Conservation (phyloP, 2,329 filamentous ascomycete species). For the Colletotrichum sp. region DNA sequence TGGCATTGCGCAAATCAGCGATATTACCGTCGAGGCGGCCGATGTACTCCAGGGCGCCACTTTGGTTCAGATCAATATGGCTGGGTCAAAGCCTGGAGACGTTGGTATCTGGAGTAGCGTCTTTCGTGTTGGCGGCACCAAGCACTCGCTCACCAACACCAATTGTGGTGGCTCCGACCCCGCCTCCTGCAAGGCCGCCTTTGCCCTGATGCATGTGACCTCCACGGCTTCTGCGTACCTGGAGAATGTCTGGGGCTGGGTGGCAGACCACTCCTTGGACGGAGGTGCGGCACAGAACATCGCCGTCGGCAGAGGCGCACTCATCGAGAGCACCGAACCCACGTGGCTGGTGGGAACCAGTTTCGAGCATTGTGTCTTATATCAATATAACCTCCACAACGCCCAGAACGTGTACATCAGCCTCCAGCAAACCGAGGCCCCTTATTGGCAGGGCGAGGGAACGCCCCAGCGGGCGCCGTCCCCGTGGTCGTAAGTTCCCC, state of each 20-base stretch:
- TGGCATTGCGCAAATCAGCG: conserved; percentile 54
- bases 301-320: conserved; percentile 50
- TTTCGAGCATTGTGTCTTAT: conserved; percentile 56
- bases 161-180: conserved; percentile 38
- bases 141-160: conserved; percentile 40
- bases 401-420: conserved; percentile 48
- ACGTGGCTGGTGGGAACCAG: conserved; percentile 60
- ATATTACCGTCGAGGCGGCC: conserved; percentile 56
- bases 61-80: conserved; percentile 56
- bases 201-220: conserved; percentile 54
- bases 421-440: conserved; percentile 51
- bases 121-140: conserved; percentile 51
- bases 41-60: conserved; percentile 45
- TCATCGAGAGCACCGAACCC: conserved; percentile 50
- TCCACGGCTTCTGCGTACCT: conserved; percentile 52
- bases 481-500: conserved; percentile 36
- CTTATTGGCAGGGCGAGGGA: conserved; percentile 43
- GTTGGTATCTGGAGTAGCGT: conserved; percentile 56
- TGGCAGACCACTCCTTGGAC: conserved; percentile 56
- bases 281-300: conserved; percentile 42
- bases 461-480: conserved; percentile 37
- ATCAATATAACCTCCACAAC: conserved; percentile 56
- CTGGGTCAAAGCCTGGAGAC: conserved; percentile 47
- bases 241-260: conserved; percentile 58
- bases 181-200: conserved; percentile 50